Evolutionary conservation across 2,329 filamentous ascomycete species (phyloP), one percentile per base, ranked within the genome.

Genomic region (Neopestalotiopsis rosae): DNA sequence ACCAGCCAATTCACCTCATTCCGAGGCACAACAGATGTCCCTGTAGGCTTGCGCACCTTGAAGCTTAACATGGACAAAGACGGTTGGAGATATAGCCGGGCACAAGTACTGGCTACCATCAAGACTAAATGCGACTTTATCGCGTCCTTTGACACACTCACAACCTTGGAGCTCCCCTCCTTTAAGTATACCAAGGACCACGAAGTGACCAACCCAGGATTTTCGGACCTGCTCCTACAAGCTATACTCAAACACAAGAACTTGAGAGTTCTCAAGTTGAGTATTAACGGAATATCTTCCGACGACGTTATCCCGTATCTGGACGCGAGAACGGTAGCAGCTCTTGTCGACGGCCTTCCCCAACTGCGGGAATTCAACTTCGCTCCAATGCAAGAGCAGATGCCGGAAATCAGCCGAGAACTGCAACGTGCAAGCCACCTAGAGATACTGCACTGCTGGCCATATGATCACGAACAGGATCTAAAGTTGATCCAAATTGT

Each of bases 331-430:
- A 63, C 57, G 9, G 42, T 66, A 5, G 38, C 56, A 40, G 28
- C 30, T 12, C 5, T 69, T 24, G 45, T 69, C 5, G 58, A 69
- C 7, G 64, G 67, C 30, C 30, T 69, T 32, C 67, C 63, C 3
- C 57, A 66, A 57, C 30, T 69, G 13, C 63, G 42, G 14, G 67
- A 69, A 28, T 58, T 69, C 17, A 42, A 58, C 12, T 69, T 69
- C n/a, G 67, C 32, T 4, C 63, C 58, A 9, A 58, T 13, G 0
- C 57, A 62, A 57, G 57, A 62, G 28, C 10, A 66, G 28, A 58
- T 66, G 66, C 61, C 45, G 20, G 67, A 40, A 5, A 63, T 66
- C 12, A 30, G 40, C 9, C 40, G 14, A 52, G 57, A 58, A 6
- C 63, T 69, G 30, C 20, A n/a, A 5, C 52, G 58, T 17, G 67